Base-by-base conservation (phyloP, 2,329 filamentous ascomycete genomes). In the Monilinia fructigena region DNA sequence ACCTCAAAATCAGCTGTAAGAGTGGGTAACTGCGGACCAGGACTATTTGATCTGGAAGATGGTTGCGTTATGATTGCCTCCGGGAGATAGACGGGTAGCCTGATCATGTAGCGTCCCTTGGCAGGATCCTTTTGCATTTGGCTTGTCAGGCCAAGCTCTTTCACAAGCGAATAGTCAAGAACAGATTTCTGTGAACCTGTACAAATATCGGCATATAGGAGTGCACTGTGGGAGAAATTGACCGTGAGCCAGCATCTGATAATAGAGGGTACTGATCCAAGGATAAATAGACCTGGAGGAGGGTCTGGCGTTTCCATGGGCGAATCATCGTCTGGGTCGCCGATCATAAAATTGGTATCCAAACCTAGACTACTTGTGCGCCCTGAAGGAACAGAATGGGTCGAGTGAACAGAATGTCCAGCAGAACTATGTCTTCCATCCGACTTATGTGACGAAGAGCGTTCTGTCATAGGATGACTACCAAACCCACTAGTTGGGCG, bases 241-340 rank as follows among this genome's bases (percentile, higher is more conserved):
- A 89, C 90, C 35, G 91, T 94, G 72, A 98, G 82, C 93, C 95
- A 98, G 80, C 95, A 99, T 68, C 95, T 89, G 66, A 98, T 91
- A 71, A 99, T 97, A 40, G 93, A 92, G 7, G 95, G 95, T 7
- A 96, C 93, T 8, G 93, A 90, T 16, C 94, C 93, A 20, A 97
- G 82, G 63, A 96, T 85, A 76, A 93, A 92, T 67, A 97, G 83
- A 11, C 92, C 92, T 47, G 93, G 92, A 23, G 93, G 91, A 53
- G 94, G 90, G 53, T 86, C 87, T 35, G 89, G 88, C 35, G 89
- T 86, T 65, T 91, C 88, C 61, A 90, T 78, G 14, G 91, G 88
- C 42, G 90, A 91, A 67, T 88, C 86, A 65, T 87, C 85, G 48
- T 87, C 85, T 60, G 88, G 85, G 31, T 83, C 82, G 66, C 84